Conservation (phyloP, 768 basidiomycete species). For the Tricholoma saponaceum region DNA sequence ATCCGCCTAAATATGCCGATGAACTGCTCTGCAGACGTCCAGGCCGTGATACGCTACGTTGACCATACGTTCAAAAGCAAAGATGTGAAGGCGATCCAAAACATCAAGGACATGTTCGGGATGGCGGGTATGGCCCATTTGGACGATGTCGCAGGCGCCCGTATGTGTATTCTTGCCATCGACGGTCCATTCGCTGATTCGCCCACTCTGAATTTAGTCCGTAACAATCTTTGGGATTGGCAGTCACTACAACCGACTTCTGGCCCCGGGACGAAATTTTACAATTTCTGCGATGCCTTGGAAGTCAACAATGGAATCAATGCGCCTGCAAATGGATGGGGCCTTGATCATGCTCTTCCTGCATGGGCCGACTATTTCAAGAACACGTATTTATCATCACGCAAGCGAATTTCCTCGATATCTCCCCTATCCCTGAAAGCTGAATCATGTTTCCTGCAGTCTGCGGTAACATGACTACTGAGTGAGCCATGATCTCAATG, state of each 20-base stretch:
- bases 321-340: constrained; percentile 54
- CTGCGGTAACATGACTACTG: constrained; percentile 41
- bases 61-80: constrained; percentile 50
- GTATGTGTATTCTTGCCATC: constrained; percentile 31
- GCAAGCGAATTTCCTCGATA: constrained; percentile 32
- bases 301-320: constrained; percentile 55
- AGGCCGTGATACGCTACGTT: constrained; percentile 57
- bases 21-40: constrained; percentile 73
- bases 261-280: constrained; percentile 46
- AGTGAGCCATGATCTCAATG: constrained; percentile 37
- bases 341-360: constrained; percentile 52
- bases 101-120: constrained; percentile 56
- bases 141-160: constrained; percentile 63
- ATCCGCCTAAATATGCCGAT: constrained; percentile 61
- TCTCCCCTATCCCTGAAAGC: not conserved
- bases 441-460: constrained; percentile 31
- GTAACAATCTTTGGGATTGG: constrained; percentile 65
- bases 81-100: constrained; percentile 43
- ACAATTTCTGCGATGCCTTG: constrained; percentile 62
- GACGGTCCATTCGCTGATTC: constrained; percentile 35
- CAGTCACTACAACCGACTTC: constrained; percentile 51
- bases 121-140: constrained; percentile 52
- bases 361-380: constrained; percentile 63
- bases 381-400: constrained; percentile 36
- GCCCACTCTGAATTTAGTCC: constrained; percentile 46